Evolutionary conservation across 179 eudicot species (phyloP).

Genomic region (Beta lomatogona): DNA sequence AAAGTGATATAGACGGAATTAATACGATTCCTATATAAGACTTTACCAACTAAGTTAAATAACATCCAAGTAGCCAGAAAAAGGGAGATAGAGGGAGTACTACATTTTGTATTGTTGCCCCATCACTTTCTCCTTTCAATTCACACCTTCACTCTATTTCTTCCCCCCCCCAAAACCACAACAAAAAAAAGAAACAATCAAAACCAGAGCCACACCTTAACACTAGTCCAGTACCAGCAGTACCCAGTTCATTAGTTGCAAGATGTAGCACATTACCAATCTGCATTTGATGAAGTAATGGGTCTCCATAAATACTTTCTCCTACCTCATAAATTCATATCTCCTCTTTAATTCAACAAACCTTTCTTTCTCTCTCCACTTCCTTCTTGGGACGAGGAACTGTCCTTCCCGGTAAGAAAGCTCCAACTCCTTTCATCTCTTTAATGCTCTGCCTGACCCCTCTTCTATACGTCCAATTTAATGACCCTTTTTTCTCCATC

Average conservation of each 20-base stretch:
- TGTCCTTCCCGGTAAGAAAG: constrained; percentile 24
- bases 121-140: not conserved
- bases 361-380: not conserved
- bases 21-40: no score
- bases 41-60: no score
- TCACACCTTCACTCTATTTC: no score
- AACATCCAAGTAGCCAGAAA: no score
- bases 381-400: constrained; percentile 23
- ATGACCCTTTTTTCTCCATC: not conserved
- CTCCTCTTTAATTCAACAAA: not conserved
- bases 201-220: not conserved
- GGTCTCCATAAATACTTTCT: constrained; percentile 24
- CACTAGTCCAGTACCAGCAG: not conserved
- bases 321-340: constrained; percentile 20
- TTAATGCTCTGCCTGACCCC: constrained; percentile 4
- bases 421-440: constrained; percentile 18
- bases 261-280: not conserved
- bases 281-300: constrained; percentile 12
- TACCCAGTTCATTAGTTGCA: not conserved
- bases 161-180: no score
- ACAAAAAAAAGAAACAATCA: no score
- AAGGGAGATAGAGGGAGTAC: no score
- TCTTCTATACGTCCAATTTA: no score
- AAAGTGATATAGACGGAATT: no score
- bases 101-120: no score